Evolutionary conservation across 768 basidiomycete genomes (phyloP).

Genomic region (Rhizopogon vesiculosus): DNA sequence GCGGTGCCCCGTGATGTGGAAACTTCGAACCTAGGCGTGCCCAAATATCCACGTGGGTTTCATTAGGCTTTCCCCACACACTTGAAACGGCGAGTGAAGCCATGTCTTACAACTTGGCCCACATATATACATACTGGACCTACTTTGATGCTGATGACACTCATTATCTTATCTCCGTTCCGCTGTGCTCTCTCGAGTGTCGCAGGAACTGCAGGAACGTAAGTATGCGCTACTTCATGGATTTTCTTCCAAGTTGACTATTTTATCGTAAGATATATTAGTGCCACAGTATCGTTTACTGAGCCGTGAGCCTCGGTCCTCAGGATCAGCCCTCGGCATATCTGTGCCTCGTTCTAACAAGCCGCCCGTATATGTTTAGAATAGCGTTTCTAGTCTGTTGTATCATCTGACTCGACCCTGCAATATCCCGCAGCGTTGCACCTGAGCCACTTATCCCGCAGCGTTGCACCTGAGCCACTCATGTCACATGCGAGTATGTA

Average conservation of each 20-base stretch:
- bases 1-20: neutral
- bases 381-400: neutral
- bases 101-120: neutral
- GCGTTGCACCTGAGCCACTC: neutral
- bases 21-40: neutral
- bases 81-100: no score
- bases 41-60: neutral
- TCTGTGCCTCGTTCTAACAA: neutral
- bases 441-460: neutral
- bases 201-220: neutral
- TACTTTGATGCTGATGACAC: neutral
- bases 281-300: no score
- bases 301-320: no score
- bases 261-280: neutral
- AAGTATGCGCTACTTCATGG: no score
- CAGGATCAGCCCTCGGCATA: no score
- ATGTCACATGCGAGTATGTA: no score
- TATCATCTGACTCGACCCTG: neutral
- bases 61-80: neutral
- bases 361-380: neutral
- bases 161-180: neutral
- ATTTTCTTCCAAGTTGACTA: neutral
- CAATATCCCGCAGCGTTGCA: neutral
- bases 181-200: neutral
- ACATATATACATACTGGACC: no score